Evolutionary conservation across 2,329 filamentous ascomycete genomes (phyloP).

Genomic region (Hypoxylon sp.): DNA sequence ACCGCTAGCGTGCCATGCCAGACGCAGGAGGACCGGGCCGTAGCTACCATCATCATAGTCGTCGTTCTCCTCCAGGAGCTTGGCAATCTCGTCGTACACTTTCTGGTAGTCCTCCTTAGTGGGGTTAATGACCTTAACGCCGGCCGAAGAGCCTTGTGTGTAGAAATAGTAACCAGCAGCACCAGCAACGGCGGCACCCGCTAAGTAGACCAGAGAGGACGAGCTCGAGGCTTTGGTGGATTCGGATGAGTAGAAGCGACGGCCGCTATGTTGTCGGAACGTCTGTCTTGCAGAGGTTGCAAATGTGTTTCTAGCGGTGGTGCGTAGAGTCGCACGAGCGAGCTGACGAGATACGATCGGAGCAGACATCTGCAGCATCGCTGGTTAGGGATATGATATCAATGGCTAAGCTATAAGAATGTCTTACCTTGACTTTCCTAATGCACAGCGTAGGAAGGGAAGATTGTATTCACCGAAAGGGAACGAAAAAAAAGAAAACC

Average conservation of each 20-base stretch:
- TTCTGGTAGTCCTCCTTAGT: constrained; percentile 92
- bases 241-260: constrained; percentile 85
- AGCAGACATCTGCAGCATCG: constrained; percentile 59
- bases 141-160: constrained; percentile 66
- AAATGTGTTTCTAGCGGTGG: constrained; percentile 72
- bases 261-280: constrained; percentile 80
- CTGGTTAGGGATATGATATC: constrained; percentile 21
- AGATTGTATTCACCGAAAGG: constrained; percentile 10
- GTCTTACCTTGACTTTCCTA: constrained; percentile 39
- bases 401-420: constrained; percentile 20
- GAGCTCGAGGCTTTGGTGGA: constrained; percentile 67
- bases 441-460: constrained; percentile 37
- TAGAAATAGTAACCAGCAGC: constrained; percentile 78
- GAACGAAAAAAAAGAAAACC: constrained; percentile 12
- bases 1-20: constrained; percentile 95
- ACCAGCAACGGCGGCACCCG: constrained; percentile 71
- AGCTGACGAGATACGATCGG: constrained; percentile 66
- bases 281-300: constrained; percentile 73
- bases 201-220: constrained; percentile 68
- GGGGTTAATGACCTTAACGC: constrained; percentile 76
- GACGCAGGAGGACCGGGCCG: constrained; percentile 88
- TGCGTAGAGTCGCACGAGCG: constrained; percentile 72
- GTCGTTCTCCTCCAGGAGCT: constrained; percentile 85
- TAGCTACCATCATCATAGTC: constrained; percentile 98
- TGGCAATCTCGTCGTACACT: constrained; percentile 90